Conservation (phyloP, 2,329 filamentous ascomycete species). For the Colletotrichum destructivum region DNA sequence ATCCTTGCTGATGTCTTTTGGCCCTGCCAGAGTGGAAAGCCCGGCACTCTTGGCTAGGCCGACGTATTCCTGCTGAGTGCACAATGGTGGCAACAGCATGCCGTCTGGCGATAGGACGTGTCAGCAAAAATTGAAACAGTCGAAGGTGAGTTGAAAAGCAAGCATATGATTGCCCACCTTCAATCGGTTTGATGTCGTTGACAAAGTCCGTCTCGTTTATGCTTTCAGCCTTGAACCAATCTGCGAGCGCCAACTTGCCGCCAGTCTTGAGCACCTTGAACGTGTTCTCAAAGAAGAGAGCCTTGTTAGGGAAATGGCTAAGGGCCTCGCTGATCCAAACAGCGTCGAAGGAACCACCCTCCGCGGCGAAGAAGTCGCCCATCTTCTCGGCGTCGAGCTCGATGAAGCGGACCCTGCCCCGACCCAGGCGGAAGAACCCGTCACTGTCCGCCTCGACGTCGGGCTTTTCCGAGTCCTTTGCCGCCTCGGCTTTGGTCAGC, state of each 20-base stretch:
- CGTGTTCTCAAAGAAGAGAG: constrained; percentile 70
- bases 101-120: constrained; percentile 58
- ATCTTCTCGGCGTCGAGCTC: constrained; percentile 75
- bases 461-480: constrained; percentile 26
- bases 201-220: constrained; percentile 61
- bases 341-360: constrained; percentile 62
- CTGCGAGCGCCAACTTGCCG: constrained; percentile 70
- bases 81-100: constrained; percentile 72
- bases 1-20: constrained; percentile 71
- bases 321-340: constrained; percentile 76
- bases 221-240: constrained; percentile 72
- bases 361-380: constrained; percentile 64
- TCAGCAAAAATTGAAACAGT: neutral
- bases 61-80: constrained; percentile 68
- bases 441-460: constrained; percentile 46
- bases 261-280: constrained; percentile 62
- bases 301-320: constrained; percentile 72
- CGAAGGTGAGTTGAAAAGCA: neutral
- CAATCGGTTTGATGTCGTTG: constrained; percentile 71
- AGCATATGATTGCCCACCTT: constrained; percentile 55
- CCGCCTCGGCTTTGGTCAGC: constrained; percentile 58
- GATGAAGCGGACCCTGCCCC: constrained; percentile 67
- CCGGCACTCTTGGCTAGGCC: constrained; percentile 64
- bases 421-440: constrained; percentile 56
- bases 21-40: constrained; percentile 59